phyloP scores from a whole-genome alignment of 805 yeast genomes.

The Candida suzukii region DNA sequence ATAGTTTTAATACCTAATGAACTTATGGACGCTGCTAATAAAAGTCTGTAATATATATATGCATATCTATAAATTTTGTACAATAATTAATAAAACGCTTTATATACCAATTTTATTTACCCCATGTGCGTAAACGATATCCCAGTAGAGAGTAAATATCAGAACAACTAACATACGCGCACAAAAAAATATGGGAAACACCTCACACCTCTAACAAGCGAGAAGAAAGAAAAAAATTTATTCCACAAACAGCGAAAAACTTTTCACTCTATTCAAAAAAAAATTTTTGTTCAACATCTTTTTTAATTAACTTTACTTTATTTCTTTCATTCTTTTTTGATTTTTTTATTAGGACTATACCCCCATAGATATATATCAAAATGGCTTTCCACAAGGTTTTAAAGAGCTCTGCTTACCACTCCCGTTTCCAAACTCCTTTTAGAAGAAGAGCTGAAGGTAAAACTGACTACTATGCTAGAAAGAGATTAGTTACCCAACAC shows the following conservation, averaged over 20 bases:
- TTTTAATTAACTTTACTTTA: background rate
- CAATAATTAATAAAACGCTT: no score
- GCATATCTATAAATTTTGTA: background rate
- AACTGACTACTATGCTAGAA: conserved; percentile 99
- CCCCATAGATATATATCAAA: conserved; percentile 18
- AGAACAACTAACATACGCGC: no score
- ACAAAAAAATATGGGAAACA: no score
- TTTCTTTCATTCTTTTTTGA: no score
- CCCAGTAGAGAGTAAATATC: background rate
- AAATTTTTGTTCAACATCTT: background rate
- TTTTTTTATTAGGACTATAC: background rate
- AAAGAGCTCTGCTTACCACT: conserved; percentile 92
- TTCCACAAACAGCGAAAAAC: no score
- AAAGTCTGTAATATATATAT: background rate
- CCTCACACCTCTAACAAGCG: background rate
- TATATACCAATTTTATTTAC: no score
- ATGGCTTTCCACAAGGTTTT: conserved; percentile 71
- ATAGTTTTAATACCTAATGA: conserved; percentile 54
- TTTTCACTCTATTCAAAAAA: background rate
- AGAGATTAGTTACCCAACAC: conserved; percentile 99
- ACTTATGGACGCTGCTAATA: conserved; percentile 6
- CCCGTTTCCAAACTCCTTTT: conserved; percentile 99
- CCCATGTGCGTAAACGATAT: background rate
- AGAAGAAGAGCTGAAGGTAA: conserved; percentile 99
- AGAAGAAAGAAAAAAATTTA: no score